Base-by-base conservation (phyloP, 106 monocot species). In the Dendrobium nobile region DNA sequence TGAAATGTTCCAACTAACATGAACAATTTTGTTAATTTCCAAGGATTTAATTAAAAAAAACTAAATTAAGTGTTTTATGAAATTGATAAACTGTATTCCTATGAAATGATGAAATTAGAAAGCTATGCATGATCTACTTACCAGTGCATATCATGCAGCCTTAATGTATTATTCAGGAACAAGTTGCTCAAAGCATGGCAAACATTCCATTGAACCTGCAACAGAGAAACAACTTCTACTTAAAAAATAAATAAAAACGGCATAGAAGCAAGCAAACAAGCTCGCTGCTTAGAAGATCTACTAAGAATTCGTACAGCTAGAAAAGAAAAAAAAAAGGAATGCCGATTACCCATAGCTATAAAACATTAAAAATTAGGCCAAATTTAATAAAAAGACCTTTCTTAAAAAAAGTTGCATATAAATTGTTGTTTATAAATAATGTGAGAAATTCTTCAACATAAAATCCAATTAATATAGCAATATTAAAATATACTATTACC, bases 151-250 rank as follows among this genome's bases (percentile, higher is more conserved):
- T 87, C 80, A 47, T 82, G 83, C 77, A 99, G 80, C 44, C 85
- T 93, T 79, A 95, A 55, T 31, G 95, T 83, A 16, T 83, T 83
- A 80, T 99, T 99, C 83, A 99, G 80, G 85, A 99, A 99, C 77
- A 99, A 85, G 79, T 99, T 99, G 81, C 95, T 90, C 80, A 99
- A 84, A 74, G 99, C 95, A 88, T 99, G 90, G 65, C 99, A 99
- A 78, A 99, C 95, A 90, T 99, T 99, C 95, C 99, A 99, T 44
- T 99, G 99, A 16, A 99, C 99, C 99, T 99, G 88, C 41, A 89
- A 83, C 24, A 81, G 73, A 54, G 1, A 70, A 37, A 70, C 6
- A 24, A 65, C 22, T 8, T 24, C 22, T 65, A 22, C 9, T 24
- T 64, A 64, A 64, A 64, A 51, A 65, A 1, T 65, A 7, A 82